Evolutionary conservation across 1,284 basidiomycete species (phyloP), one percentile per base, ranked within the genome.

Genomic region (Ceratobasidium sp.): DNA sequence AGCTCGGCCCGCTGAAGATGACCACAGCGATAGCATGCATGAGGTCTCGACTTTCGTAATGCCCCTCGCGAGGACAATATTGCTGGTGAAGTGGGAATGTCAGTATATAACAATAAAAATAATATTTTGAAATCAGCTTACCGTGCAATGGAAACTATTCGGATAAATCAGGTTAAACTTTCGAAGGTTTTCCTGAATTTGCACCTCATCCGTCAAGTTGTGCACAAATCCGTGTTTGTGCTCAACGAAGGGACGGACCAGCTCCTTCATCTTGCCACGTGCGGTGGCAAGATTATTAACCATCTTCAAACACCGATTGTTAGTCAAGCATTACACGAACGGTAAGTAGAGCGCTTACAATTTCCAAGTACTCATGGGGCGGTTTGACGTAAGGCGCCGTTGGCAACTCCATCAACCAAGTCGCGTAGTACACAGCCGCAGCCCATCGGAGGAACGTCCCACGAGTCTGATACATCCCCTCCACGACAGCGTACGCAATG

Each of bases 251-350:
- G 49, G 35, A 4, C 67, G 67, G 1, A 58, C 4, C 6, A 51
- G 11, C 13, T 56, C 67, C n/a, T 69, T 69, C 6, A 26, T n/a
- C n/a, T 69, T 69, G n/a, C 67, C 67, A 31, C 67, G 67, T 20
- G 42, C 5, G 8, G 67, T 69, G 5, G 51, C 67, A 42, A 69
- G 33, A n/a, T 56, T 69, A 26, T 69, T 69, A 23, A 69, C 53
- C 67, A 69, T 56, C 67, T 69, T n/a, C n/a, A 42, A 26, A 13
- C 26, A n/a, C 31, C 20, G 15, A 35, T 11, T 61, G 33, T 61
- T 17, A 37, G 58, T 2, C 11, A 15, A 17, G 17, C n/a, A 20
- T 35, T 1, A 37, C n/a, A 37, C 6, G 11, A 23, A 35, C 15
- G 4, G 6, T n/a, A n/a, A 61, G 17, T 6, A 67, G 31, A 23